Percentiles rank a stretch among this genome's conserved stretches.
Evolutionary conservation across 2,329 filamentous ascomycete genomes (phyloP).

Genomic region (Claviceps capensis): DNA sequence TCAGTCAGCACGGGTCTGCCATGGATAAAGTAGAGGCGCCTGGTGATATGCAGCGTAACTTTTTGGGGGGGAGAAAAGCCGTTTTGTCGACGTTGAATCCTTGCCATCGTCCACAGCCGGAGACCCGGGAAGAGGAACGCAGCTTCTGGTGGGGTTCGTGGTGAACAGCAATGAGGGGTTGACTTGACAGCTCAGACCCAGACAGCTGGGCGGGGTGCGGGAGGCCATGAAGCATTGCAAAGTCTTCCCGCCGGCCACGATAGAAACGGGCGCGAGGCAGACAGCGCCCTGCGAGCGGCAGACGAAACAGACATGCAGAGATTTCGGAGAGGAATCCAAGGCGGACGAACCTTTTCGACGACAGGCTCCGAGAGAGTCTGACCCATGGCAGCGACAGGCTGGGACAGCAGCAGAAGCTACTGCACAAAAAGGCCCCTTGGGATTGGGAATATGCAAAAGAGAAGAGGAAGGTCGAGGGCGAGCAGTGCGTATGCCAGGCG

Average conservation of each 20-base stretch:
- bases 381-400: conserved; percentile 53
- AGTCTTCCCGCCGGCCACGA: no score
- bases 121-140: neutral
- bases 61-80: neutral
- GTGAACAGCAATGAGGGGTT: conserved; percentile 1
- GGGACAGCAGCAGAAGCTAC: conserved; percentile 14
- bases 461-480: neutral
- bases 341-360: conserved; percentile 73
- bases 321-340: neutral
- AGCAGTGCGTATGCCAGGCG: neutral
- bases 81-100: no score
- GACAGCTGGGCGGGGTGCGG: neutral
- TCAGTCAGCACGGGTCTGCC: conserved; percentile 15
- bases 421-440: conserved; percentile 10
- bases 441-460: conserved; percentile 6
- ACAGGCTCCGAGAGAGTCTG: conserved; percentile 98
- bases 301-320: neutral
- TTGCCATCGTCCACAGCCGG: neutral
- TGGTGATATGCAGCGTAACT: neutral
- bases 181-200: neutral
- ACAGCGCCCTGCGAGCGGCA: neutral
- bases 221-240: neutral
- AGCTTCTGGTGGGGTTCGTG: conserved; percentile 1
- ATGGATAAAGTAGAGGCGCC: neutral
- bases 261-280: neutral